Base-by-base conservation (phyloP, 495 filamentous ascomycete genomes). In the Podospora pseudoanserina region DNA sequence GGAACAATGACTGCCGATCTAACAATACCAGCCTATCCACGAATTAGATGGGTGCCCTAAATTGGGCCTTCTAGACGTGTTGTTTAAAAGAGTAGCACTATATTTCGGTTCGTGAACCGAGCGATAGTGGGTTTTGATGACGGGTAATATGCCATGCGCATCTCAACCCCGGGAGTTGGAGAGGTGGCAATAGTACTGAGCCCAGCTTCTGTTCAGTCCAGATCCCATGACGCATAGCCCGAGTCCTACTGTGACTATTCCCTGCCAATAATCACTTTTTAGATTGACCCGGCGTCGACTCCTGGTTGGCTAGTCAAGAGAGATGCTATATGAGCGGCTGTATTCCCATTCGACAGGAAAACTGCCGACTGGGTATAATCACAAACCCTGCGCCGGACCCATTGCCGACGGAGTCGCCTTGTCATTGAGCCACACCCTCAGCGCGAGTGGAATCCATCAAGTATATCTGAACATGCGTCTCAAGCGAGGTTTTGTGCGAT, bases 51-150 rank as follows among this genome's bases (percentile, higher is more conserved):
- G 7, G 39, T 49, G 39, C 9, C 18, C 6, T 5, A 1, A 11
- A 67, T 63, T 65, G 67, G 63, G 71, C 66, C 65, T 71, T 69
- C 70, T 64, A 68, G 72, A 67, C 27, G 74, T 75, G 66, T 66
- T 65, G 27, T 44, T 67, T 65, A 64, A 74, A 74, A 77, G 75
- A 77, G 71, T 77, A 62, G 66, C 63, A 66, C 56, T 59, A 44
- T 67, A 63, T 60, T 74, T 70, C 61, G 55, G 55, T 20, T 58
- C 70, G 61, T 76, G 75, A 75, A 72, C 72, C 66, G 74, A 75
- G 62, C 57, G 63, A 49, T 20, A 59, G 20, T 57, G 70, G 1
- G 23, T 49, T 60, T 66, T 71, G 58, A 71, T 71, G 55, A 20
- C 55, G 55, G 55, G 4, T 58, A 58, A 58, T 58, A 58, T 58